Percentiles rank a stretch among this genome's conserved stretches.
These are phyloP conservation scores for Penicillium sumatraense DNA, from an alignment of 2,329 filamentous ascomycete species.

Conservation along the genomic window DNA sequence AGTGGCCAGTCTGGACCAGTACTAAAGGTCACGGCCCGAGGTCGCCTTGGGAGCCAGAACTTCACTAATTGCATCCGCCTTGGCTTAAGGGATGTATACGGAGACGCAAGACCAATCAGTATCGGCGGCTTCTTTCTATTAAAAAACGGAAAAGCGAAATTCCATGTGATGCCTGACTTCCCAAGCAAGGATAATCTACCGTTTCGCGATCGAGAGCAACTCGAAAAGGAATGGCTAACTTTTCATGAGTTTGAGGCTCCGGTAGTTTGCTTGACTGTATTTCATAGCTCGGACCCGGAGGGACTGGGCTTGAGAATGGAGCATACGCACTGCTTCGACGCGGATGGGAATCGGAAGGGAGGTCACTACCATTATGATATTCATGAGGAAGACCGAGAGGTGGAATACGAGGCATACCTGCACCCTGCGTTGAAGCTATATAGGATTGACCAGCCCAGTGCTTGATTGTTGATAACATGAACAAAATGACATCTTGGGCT, in stretches of 20 bases:
- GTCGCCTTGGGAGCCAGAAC: constrained; percentile 23
- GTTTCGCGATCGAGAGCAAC: constrained; percentile 32
- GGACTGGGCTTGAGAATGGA: constrained; percentile 50
- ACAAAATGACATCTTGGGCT: no score
- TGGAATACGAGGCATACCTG: constrained; percentile 55
- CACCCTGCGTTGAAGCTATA: constrained; percentile 49
- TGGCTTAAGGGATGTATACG: constrained; percentile 31
- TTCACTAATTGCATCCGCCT: constrained; percentile 24
- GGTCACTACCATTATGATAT: constrained; percentile 54
- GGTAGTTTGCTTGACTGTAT: constrained; percentile 46
- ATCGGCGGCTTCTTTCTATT: constrained; percentile 50
- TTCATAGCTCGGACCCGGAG: constrained; percentile 50
- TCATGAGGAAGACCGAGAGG: constrained; percentile 33
- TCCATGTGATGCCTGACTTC: constrained; percentile 55
- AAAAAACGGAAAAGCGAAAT: constrained; percentile 40
- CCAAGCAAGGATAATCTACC: constrained; percentile 29
- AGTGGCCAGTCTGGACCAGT: constrained; percentile 39
- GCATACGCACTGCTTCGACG: constrained; percentile 54
- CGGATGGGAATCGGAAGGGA: constrained; percentile 35
- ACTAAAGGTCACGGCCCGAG: constrained; percentile 41
- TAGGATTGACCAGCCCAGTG: constrained; percentile 39
- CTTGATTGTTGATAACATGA: no score
- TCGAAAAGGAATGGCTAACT: constrained; percentile 45
- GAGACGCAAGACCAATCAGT: constrained; percentile 39
- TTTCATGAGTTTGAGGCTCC: constrained; percentile 45